Evolutionary conservation across 345 rosid species (phyloP).

Genomic region (Heritiera fomes): DNA sequence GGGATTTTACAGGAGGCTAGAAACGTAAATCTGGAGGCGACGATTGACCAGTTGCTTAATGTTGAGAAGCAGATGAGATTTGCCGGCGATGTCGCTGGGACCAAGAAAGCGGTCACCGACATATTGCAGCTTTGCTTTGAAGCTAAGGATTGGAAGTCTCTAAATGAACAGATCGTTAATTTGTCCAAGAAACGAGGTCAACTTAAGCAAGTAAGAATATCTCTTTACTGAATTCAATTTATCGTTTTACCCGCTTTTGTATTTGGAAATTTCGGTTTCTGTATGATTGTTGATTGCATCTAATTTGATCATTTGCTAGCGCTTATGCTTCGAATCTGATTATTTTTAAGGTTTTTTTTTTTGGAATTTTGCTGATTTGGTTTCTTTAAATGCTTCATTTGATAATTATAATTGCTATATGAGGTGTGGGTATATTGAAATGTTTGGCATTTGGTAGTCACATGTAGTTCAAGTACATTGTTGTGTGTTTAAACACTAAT

Average conservation of each 20-base stretch:
- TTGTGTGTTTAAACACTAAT: neutral
- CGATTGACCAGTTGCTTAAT: conserved; percentile 67
- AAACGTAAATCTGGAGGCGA: conserved; percentile 44
- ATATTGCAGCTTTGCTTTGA: conserved; percentile 82
- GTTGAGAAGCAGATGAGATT: conserved; percentile 87
- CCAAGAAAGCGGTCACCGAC: conserved; percentile 72
- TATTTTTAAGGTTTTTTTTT: neutral
- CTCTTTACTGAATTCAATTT: neutral
- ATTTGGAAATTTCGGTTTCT: neutral
- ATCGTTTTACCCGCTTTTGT: neutral
- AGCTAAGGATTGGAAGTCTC: conserved; percentile 77
- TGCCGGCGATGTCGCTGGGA: conserved; percentile 73
- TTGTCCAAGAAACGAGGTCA: conserved; percentile 88
- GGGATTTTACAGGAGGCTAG: conserved; percentile 47
- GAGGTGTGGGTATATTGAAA: neutral
- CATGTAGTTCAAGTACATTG: neutral
- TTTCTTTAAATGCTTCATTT: neutral
- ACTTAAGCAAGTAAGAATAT: conserved; percentile 70
- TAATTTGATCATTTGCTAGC: neutral
- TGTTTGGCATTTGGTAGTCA: neutral
- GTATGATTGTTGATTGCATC: neutral
- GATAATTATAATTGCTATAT: neutral
- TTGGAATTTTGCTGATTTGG: neutral
- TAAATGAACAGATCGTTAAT: conserved; percentile 70
- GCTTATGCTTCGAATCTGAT: neutral